These are phyloP conservation scores for Amphirosellinia nigrospora DNA, from an alignment of 495 filamentous ascomycete species.

Conservation along the genomic window DNA sequence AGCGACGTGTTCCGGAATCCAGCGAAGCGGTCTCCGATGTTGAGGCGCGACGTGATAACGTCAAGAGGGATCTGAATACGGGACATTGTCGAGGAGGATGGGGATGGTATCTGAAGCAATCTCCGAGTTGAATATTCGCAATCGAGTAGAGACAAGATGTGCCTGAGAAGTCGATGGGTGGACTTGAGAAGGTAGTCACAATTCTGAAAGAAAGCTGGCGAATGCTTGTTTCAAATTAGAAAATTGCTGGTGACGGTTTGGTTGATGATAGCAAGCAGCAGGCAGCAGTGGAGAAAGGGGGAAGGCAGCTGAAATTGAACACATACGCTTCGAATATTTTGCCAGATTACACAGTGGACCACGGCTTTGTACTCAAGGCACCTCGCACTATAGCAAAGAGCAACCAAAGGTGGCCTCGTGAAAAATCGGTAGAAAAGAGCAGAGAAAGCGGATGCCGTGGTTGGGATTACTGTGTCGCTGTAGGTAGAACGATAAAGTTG, in stretches of 20 bases:
- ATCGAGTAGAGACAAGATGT: neutral
- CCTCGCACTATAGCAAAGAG: neutral
- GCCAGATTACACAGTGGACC: slow-evolving; percentile 1
- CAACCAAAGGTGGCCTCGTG: neutral
- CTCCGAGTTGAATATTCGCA: neutral
- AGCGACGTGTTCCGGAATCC: slow-evolving; percentile 79
- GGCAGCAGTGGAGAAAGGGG: slow-evolving; percentile 24
- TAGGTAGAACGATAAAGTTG: neutral
- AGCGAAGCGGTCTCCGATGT: slow-evolving; percentile 74
- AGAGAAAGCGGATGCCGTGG: neutral
- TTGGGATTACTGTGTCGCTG: neutral
- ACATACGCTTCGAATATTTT: slow-evolving; percentile 11
- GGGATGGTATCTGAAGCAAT: neutral
- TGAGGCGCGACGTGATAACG: slow-evolving; percentile 85
- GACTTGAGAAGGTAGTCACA: neutral
- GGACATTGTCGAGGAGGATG: slow-evolving; percentile 64
- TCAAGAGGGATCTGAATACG: slow-evolving; percentile 91
- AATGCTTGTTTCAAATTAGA: neutral
- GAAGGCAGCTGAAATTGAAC: slow-evolving; percentile 6
- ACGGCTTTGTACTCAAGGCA: neutral
- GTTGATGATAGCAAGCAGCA: neutral
- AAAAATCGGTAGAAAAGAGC: neutral
- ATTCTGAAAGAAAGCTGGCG: neutral
- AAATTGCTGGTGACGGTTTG: slow-evolving; percentile 10
- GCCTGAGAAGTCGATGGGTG: neutral